These are phyloP conservation scores for Pleodorina starrii DNA, from an alignment of 139 green algal genomes.

Conservation along the genomic window DNA sequence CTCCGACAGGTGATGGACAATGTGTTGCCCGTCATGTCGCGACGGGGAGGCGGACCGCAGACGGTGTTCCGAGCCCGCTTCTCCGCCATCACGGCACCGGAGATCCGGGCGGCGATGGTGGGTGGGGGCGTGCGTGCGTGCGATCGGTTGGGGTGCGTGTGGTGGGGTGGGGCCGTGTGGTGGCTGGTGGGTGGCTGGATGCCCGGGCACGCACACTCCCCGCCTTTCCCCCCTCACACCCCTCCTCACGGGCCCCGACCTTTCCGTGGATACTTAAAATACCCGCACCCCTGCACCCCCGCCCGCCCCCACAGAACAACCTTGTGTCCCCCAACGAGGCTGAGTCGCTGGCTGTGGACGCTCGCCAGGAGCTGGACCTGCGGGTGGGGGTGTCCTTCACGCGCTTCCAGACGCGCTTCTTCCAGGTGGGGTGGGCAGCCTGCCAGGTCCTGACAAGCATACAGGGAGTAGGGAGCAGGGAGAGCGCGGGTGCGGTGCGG, in stretches of 20 bases:
- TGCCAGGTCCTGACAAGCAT: too few relatives aligned
- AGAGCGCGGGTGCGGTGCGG: too few relatives aligned
- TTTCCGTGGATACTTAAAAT: neutral
- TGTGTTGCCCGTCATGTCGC: slow-evolving; percentile 70
- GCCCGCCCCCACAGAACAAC: slow-evolving; percentile 52
- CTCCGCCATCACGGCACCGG: slow-evolving; percentile 82
- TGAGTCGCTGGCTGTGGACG: slow-evolving; percentile 90
- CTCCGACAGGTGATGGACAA: slow-evolving; percentile 83
- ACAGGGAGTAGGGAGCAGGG: too few relatives aligned
- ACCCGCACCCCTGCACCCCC: neutral
- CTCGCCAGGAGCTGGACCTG: slow-evolving; percentile 85
- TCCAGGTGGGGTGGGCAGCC: slow-evolving; percentile 71
- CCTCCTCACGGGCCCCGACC: neutral
- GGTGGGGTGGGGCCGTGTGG: neutral
- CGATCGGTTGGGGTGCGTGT: neutral
- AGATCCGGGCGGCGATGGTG: slow-evolving; percentile 88
- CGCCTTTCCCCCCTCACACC: neutral
- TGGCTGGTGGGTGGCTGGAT: too few relatives aligned
- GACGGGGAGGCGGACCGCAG: slow-evolving; percentile 55
- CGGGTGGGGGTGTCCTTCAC: slow-evolving; percentile 89
- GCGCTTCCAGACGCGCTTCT: slow-evolving; percentile 88
- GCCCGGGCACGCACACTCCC: neutral
- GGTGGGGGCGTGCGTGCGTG: neutral
- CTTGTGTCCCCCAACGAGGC: slow-evolving; percentile 84
- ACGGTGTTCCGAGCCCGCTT: slow-evolving; percentile 81